phyloP scores from a whole-genome alignment of 257 asterid genomes.

The Scutellaria minor region DNA sequence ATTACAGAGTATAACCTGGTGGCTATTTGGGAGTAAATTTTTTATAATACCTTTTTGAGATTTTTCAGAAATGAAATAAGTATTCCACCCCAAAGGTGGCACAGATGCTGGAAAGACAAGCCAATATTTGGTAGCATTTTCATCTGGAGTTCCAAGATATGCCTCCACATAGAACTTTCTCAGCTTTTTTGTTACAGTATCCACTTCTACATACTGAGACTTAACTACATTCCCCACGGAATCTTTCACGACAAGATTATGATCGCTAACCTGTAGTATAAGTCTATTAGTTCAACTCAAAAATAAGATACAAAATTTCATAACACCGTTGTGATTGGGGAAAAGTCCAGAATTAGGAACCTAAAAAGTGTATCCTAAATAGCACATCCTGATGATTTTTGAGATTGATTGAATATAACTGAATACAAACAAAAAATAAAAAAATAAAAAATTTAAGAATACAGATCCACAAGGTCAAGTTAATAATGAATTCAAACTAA shows the following conservation, averaged over 20 bases:
- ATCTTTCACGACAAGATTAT: slow-evolving; percentile 65
- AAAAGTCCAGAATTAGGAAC: not conserved
- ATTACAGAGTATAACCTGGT: not conserved
- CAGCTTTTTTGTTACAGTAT: slow-evolving; percentile 58
- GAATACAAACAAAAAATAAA: not conserved
- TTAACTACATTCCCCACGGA: slow-evolving; percentile 53
- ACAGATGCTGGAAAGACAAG: slow-evolving; percentile 67
- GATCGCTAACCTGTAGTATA: slow-evolving; percentile 64
- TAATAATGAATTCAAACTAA: not conserved
- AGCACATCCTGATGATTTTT: not conserved
- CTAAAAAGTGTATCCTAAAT: not conserved
- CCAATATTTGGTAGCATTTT: slow-evolving; percentile 66
- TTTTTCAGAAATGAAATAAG: slow-evolving; percentile 64
- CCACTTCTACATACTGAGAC: slow-evolving; percentile 67
- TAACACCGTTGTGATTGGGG: not conserved
- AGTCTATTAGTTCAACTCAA: slow-evolving; percentile 9
- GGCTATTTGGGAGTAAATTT: not conserved
- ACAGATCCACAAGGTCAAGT: not conserved
- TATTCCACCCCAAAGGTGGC: slow-evolving; percentile 79
- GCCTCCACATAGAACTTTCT: slow-evolving; percentile 73
- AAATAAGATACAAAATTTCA: not conserved
- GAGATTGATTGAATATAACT: not conserved
- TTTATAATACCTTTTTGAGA: slow-evolving; percentile 51
- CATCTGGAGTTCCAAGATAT: slow-evolving; percentile 63
- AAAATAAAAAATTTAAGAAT: not conserved